Percentiles rank a stretch among this genome's conserved stretches.
phyloP scores from a whole-genome alignment of 345 rosid genomes.

The Gossypium sturtianum region DNA sequence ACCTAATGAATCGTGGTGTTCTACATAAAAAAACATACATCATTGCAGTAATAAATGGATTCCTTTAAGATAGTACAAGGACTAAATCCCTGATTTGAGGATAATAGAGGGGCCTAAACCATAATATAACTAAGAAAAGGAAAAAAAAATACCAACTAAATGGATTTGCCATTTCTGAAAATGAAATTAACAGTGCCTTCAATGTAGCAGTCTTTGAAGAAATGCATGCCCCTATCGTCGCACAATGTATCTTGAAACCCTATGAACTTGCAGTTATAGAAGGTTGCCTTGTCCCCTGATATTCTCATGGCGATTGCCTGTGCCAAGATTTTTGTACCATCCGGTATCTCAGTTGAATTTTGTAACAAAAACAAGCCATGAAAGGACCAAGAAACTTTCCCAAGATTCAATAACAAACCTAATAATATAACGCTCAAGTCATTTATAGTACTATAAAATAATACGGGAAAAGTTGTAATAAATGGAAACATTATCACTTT shows the following conservation, averaged over 20 bases:
- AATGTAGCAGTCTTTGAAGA: slow-evolving; percentile 60
- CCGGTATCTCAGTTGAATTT: slow-evolving; percentile 52
- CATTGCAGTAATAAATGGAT: no score
- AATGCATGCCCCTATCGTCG: slow-evolving; percentile 62
- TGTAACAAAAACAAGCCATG: slow-evolving; percentile 5
- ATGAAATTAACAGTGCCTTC: slow-evolving; percentile 79
- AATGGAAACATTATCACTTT: background rate
- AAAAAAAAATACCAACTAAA: slow-evolving; percentile 37
- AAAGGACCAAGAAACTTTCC: no score
- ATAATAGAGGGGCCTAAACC: no score
- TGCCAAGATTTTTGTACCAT: slow-evolving; percentile 30
- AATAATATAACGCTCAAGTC: no score
- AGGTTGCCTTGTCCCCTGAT: slow-evolving; percentile 44
- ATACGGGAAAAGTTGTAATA: background rate
- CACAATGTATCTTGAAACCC: slow-evolving; percentile 72
- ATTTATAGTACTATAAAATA: no score
- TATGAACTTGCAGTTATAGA: slow-evolving; percentile 47
- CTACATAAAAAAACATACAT: background rate
- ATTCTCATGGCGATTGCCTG: slow-evolving; percentile 55
- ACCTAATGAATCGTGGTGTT: background rate
- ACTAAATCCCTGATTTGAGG: no score
- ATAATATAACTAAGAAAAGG: no score
- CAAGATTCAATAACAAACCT: no score
- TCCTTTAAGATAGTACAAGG: no score
- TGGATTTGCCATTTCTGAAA: slow-evolving; percentile 59